Conservation (phyloP, 371 early-diverging fungal species). For the Fennellomyces sp. region DNA sequence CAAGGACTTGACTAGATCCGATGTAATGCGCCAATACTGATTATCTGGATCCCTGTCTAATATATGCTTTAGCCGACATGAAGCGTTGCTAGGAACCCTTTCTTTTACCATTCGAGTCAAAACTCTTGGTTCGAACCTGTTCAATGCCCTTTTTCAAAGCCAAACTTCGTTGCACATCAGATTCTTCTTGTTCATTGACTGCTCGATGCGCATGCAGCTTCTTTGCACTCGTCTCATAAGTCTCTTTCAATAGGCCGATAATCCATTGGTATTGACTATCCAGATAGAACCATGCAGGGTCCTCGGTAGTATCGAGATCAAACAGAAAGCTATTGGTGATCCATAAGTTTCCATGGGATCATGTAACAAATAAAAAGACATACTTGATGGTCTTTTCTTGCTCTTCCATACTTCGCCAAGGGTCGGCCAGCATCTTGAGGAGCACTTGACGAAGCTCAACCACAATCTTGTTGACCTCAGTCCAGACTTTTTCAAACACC, state of each 20-base stretch:
- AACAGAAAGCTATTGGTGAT: slow-evolving; percentile 62
- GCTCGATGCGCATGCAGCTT: slow-evolving; percentile 30
- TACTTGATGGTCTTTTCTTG: slow-evolving; percentile 91
- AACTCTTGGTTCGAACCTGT: slow-evolving; percentile 25
- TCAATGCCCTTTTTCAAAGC: slow-evolving; percentile 37
- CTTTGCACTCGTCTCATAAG: slow-evolving; percentile 59
- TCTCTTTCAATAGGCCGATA: slow-evolving; percentile 70
- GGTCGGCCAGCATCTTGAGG: slow-evolving; percentile 76
- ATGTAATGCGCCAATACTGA: slow-evolving; percentile 72
- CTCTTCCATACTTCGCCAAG: slow-evolving; percentile 82
- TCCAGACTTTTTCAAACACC: slow-evolving; percentile 95
- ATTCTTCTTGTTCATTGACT: slow-evolving; percentile 30
- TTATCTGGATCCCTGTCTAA: slow-evolving; percentile 49
- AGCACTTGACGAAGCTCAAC: slow-evolving; percentile 71
- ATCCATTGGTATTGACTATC: slow-evolving; percentile 91
- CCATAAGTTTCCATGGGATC: slow-evolving; percentile 3
- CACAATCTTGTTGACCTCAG: slow-evolving; percentile 86
- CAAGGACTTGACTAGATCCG: slow-evolving; percentile 70
- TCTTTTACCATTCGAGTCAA: slow-evolving; percentile 31
- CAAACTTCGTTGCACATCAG: slow-evolving; percentile 33
- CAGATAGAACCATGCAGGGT: slow-evolving; percentile 92
- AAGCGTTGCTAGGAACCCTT: no score
- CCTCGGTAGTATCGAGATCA: slow-evolving; percentile 80
- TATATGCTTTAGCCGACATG: no score
- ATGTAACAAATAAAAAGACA: no score